Conservation (phyloP, 192 early-diverging fungal species). For the Mortierella alpina region DNA sequence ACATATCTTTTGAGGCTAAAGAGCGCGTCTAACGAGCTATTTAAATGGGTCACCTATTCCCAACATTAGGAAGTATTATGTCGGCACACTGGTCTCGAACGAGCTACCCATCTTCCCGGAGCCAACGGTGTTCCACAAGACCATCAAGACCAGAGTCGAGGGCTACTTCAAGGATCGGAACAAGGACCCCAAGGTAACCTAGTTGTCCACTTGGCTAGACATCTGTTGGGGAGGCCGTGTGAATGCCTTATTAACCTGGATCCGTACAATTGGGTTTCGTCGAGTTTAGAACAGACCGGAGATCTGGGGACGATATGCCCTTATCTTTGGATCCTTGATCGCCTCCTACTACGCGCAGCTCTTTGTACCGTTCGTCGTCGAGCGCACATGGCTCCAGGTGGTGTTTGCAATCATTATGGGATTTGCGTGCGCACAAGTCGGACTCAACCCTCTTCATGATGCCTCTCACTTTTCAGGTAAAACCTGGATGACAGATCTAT, state of each 20-base stretch:
- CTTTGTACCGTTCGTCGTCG: constrained; percentile 57
- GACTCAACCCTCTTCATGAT: constrained; percentile 67
- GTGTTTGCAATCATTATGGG: constrained; percentile 61
- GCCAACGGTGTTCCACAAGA: constrained; percentile 58
- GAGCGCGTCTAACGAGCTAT: no score
- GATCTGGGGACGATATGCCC: constrained; percentile 62
- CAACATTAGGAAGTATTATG: constrained; percentile 54
- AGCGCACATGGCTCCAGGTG: constrained; percentile 57
- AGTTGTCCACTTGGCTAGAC: neutral
- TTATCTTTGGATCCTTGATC: constrained; percentile 53
- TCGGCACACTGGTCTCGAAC: constrained; percentile 54
- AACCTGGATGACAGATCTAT: neutral
- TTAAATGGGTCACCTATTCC: neutral
- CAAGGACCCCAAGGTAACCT: constrained; percentile 60
- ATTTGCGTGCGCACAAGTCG: constrained; percentile 62
- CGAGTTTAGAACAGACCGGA: constrained; percentile 49
- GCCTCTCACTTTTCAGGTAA: constrained; percentile 65
- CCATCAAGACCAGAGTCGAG: constrained; percentile 62
- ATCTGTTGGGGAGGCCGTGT: neutral
- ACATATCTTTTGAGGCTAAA: no score
- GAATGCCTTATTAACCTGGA: no score
- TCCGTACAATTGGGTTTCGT: neutral
- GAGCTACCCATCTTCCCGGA: constrained; percentile 63
- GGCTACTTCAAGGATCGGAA: constrained; percentile 56
- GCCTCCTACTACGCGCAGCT: constrained; percentile 59